Base-by-base conservation (phyloP, 2,329 filamentous ascomycete species). In the Lecanicillium sp. region DNA sequence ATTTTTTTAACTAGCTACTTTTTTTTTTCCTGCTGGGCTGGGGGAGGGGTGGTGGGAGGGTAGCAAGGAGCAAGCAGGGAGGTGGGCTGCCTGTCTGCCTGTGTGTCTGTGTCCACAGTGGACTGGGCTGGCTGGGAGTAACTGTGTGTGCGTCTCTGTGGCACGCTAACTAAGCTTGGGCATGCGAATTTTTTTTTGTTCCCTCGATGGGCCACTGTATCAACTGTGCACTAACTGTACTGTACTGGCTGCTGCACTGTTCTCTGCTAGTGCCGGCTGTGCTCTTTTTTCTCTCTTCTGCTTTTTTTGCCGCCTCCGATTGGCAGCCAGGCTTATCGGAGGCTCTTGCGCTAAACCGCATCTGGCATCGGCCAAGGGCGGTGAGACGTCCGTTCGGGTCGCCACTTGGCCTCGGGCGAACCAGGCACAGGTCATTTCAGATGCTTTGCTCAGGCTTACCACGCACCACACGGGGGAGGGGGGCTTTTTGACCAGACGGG, bases 21-120 rank as follows among this genome's bases (percentile, higher is more conserved):
- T 60, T 60, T 56, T 60, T 61, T 55, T 55, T 54, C 29, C 26
- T n/a, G 19, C 24, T 27, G 23, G 27, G 44, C 39, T 33, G 26
- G 17, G 44, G 36, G 46, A 42, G 38, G 38, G 45, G 45, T 37
- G 45, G 45, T 42, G 39, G 37, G 36, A 14, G 29, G 36, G 32
- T 15, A 29, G 17, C 32, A 15, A 32, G 30, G n/a, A 36, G 30
- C n/a, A n/a, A n/a, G n/a, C n/a, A n/a, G n/a, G n/a, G n/a, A n/a
- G n/a, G n/a, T n/a, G n/a, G n/a, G n/a, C n/a, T n/a, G n/a, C n/a
- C n/a, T n/a, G n/a, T n/a, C n/a, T n/a, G n/a, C n/a, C n/a, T n/a
- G n/a, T n/a, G n/a, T n/a, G n/a, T n/a, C n/a, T n/a, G n/a, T n/a
- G n/a, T n/a, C n/a, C n/a, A n/a, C n/a, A n/a, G n/a, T n/a, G n/a